Evolutionary conservation across 352 stramenopile species (phyloP).

Genomic region (Globisporangium recalcitrans): DNA sequence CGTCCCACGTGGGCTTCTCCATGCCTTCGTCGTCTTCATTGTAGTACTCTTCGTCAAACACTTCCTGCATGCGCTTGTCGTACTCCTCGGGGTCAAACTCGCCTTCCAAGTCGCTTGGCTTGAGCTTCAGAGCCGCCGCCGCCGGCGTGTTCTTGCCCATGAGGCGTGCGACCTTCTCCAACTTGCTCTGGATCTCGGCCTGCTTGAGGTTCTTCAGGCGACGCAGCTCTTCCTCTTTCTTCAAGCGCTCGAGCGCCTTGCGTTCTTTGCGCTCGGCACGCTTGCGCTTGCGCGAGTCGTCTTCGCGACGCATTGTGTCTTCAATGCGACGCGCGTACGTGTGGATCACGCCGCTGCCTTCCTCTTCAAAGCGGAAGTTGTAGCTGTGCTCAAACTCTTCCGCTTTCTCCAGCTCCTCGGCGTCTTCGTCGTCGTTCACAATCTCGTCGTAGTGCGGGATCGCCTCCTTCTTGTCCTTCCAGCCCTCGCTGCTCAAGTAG

Average conservation of each 20-base stretch:
- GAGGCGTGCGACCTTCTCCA: slow-evolving; percentile 89
- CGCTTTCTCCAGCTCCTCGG: slow-evolving; percentile 90
- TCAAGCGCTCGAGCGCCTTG: slow-evolving; percentile 93
- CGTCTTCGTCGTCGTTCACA: slow-evolving; percentile 86
- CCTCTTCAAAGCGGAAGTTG: slow-evolving; percentile 99
- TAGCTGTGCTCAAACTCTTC: slow-evolving; percentile 98
- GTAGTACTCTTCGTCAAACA: slow-evolving; percentile 99
- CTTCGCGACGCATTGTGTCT: slow-evolving; percentile 92
- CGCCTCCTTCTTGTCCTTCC: slow-evolving; percentile 70
- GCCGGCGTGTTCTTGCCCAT: slow-evolving; percentile 64
- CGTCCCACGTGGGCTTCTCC: slow-evolving; percentile 75
- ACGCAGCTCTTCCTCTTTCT: slow-evolving; percentile 96
- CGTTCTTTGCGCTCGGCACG: slow-evolving; percentile 91
- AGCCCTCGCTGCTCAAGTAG: slow-evolving; percentile 74
- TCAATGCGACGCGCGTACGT: slow-evolving; percentile 81
- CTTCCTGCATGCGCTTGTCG: slow-evolving; percentile 93
- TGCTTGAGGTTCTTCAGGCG: slow-evolving; percentile 98
- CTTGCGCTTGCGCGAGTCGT: slow-evolving; percentile 95
- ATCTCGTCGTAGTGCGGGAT: slow-evolving; percentile 81
- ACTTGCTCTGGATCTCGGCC: slow-evolving; percentile 92
- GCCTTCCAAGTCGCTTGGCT: slow-evolving; percentile 83
- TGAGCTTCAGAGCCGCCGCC: slow-evolving; percentile 38
- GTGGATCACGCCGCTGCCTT: slow-evolving; percentile 81
- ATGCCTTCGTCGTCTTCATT: slow-evolving; percentile 63
- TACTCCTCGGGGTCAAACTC: slow-evolving; percentile 97